Conservation (phyloP, 495 filamentous ascomycete genomes). For the Aspergillus kassunensis region DNA sequence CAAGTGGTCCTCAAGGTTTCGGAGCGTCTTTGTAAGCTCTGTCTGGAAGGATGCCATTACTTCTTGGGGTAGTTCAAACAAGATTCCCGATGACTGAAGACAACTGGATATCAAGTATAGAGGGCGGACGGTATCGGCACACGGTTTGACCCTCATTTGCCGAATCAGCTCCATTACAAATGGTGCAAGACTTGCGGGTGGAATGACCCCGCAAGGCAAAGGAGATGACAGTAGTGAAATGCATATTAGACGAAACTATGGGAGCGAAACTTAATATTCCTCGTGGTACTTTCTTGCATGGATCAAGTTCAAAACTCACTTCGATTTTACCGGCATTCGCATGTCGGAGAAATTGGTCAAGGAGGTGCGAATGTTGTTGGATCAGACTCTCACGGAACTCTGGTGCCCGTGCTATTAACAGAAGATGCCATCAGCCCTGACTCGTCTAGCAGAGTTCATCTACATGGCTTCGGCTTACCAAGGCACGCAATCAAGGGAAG, state of each 20-base stretch:
- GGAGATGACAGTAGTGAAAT: slow-evolving; percentile 40
- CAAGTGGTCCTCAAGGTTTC: slow-evolving; percentile 43
- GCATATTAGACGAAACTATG: slow-evolving; percentile 38
- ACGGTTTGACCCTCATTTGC: slow-evolving; percentile 30
- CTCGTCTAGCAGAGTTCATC: not conserved
- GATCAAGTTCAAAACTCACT: slow-evolving; percentile 23
- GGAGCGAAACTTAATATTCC: not conserved
- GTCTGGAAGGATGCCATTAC: slow-evolving; percentile 42
- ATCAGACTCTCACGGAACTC: slow-evolving; percentile 40
- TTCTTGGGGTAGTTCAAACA: slow-evolving; percentile 35
- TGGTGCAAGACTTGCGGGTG: slow-evolving; percentile 37
- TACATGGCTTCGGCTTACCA: slow-evolving; percentile 24
- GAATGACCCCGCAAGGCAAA: slow-evolving; percentile 28
- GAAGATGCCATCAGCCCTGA: not conserved
- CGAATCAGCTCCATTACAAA: slow-evolving; percentile 39
- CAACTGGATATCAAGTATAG: slow-evolving; percentile 39
- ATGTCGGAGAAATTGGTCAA: slow-evolving; percentile 41
- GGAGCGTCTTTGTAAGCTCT: slow-evolving; percentile 43
- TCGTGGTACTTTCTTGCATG: not conserved
- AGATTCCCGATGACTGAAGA: slow-evolving; percentile 25
- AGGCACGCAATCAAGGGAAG: slow-evolving; percentile 37
- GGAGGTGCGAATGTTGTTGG: slow-evolving; percentile 33
- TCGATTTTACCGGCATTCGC: slow-evolving; percentile 29
- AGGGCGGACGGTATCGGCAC: slow-evolving; percentile 39
- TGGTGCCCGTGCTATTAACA: slow-evolving; percentile 23